These are phyloP conservation scores for Camellia sinensis DNA, from an alignment of 148 eudicot species.

Conservation along the genomic window DNA sequence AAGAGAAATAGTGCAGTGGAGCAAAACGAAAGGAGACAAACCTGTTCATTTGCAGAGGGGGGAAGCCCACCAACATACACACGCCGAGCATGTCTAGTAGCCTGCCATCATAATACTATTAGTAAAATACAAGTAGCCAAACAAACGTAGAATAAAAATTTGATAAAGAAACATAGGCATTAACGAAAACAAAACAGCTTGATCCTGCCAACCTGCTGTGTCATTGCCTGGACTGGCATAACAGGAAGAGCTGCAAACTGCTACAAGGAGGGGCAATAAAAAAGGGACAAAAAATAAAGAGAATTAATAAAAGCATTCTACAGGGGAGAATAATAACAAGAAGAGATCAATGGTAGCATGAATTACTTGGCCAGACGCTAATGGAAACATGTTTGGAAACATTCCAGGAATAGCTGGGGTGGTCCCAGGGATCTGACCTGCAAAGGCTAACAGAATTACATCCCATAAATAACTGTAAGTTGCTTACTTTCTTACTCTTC, in stretches of 20 bases:
- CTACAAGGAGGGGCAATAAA: constrained; percentile 6
- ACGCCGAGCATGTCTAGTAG: constrained; percentile 96
- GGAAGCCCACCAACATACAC: constrained; percentile 99
- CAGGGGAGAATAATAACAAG: background rate
- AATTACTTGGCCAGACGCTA: constrained; percentile 61
- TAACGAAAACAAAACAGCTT: background rate
- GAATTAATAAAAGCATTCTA: background rate
- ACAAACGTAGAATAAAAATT: background rate
- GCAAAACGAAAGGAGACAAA: constrained; percentile 16
- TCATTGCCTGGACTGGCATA: constrained; percentile 97
- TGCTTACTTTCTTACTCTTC: background rate
- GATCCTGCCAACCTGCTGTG: constrained; percentile 76
- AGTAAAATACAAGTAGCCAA: background rate
- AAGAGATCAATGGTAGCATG: constrained; percentile 3
- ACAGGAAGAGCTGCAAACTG: constrained; percentile 81
- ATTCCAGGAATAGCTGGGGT: constrained; percentile 68
- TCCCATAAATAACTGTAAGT: background rate
- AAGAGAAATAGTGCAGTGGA: background rate
- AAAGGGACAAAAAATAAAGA: background rate
- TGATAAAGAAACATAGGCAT: background rate
- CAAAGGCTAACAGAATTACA: constrained; percentile 27
- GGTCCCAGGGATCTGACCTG: constrained; percentile 72
- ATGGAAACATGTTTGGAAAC: constrained; percentile 69
- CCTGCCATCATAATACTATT: constrained; percentile 43
- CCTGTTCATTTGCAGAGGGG: constrained; percentile 97